phyloP scores from a whole-genome alignment of 345 rosid genomes.

The Lepidium didymum region DNA sequence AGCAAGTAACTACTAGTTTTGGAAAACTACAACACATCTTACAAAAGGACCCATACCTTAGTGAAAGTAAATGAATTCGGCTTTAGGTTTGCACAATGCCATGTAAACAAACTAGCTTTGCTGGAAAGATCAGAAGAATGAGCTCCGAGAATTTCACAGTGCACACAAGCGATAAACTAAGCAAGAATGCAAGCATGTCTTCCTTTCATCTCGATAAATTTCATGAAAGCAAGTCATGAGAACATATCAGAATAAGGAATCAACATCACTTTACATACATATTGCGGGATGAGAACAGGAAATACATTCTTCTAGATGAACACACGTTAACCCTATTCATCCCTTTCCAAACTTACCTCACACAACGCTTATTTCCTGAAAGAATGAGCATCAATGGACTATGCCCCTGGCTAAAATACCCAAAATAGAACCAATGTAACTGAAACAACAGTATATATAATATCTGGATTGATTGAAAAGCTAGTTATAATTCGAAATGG shows the following conservation, averaged over 20 bases:
- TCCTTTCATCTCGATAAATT: background rate
- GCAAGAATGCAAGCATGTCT: background rate
- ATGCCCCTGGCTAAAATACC: background rate
- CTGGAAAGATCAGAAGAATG: background rate
- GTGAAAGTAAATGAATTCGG: background rate
- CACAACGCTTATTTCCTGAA: background rate
- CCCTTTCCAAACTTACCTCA: conserved; percentile 2
- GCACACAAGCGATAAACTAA: background rate
- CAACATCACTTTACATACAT: background rate
- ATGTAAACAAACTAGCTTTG: background rate
- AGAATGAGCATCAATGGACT: background rate
- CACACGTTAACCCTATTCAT: background rate
- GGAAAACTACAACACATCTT: background rate
- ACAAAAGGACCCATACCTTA: background rate
- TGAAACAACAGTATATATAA: background rate
- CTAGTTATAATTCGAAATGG: background rate
- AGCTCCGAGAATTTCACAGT: background rate
- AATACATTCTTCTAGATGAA: background rate
- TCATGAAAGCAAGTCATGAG: conserved; percentile 2
- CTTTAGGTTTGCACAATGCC: background rate
- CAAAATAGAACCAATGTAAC: background rate
- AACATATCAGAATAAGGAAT: background rate
- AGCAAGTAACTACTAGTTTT: background rate
- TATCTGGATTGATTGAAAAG: background rate
- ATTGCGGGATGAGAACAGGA: background rate